These are phyloP conservation scores for Aurantiochytrium sp. DNA, from an alignment of 108 stramenopile genomes.

Conservation along the genomic window DNA sequence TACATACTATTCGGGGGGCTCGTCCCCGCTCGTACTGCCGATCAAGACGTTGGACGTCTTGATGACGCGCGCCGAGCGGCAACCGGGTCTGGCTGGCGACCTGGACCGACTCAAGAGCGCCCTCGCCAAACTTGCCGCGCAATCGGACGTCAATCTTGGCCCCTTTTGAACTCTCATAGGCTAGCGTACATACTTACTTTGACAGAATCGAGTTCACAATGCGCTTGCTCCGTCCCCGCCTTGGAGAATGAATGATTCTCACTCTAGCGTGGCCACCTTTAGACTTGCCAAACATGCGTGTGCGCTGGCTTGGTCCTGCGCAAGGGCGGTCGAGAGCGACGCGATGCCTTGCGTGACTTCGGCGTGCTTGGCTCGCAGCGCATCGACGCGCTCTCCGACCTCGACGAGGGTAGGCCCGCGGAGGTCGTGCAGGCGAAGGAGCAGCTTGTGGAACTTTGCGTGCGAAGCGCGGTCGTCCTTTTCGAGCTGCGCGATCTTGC, in stretches of 20 bases:
- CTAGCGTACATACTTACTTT: not conserved
- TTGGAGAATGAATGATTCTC: no score
- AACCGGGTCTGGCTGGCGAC: not conserved
- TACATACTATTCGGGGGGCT: not conserved
- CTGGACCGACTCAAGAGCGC: not conserved
- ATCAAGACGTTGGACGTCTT: slow-evolving; percentile 4
- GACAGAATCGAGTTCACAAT: no score
- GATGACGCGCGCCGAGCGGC: not conserved
- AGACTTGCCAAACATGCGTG: no score
- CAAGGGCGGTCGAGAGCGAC: no score
- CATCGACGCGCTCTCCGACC: not conserved
- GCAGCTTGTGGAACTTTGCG: not conserved
- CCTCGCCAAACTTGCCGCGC: not conserved
- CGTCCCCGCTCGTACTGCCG: not conserved
- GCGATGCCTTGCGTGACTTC: not conserved
- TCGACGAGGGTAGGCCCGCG: not conserved
- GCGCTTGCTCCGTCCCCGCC: no score
- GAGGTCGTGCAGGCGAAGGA: not conserved
- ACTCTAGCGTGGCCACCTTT: no score
- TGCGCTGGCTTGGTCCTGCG: no score
- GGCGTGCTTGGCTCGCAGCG: not conserved
- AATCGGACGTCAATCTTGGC: not conserved
- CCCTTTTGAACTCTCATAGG: not conserved
- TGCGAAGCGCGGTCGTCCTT: not conserved
- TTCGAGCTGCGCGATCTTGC: not conserved